phyloP scores from a whole-genome alignment of 2,329 filamentous ascomycete species.

The Didymella exigua region DNA sequence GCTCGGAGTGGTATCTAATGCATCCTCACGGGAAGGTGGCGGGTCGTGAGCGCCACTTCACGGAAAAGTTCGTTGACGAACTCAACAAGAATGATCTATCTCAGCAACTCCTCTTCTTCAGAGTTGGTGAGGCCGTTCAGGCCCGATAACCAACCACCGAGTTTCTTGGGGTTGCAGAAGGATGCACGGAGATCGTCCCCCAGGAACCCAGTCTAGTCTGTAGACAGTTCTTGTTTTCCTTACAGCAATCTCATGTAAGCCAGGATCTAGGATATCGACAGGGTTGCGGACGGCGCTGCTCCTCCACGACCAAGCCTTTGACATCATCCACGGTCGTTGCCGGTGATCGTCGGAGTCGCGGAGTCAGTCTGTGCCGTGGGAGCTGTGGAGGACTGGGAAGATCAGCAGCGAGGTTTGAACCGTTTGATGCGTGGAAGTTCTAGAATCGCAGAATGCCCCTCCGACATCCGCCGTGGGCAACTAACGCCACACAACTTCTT shows the following conservation, averaged over 20 bases:
- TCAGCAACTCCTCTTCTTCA: not conserved
- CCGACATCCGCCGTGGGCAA: not conserved
- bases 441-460: constrained; percentile 6
- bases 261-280: not conserved
- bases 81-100: not conserved
- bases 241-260: constrained; percentile 7
- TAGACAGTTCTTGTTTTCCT: constrained; percentile 17
- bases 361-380: constrained; percentile 1
- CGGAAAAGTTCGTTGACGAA: not conserved
- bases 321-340: constrained; percentile 7
- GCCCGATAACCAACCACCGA: constrained; percentile 1
- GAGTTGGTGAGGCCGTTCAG: constrained; percentile 4
- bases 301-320: constrained; percentile 8
- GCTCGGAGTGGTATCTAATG: not conserved
- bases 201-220: constrained; percentile 11
- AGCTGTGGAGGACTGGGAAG: not conserved
- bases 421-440: not conserved
- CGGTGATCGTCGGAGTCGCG: not conserved
- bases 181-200: constrained; percentile 5
- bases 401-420: constrained; percentile 2
- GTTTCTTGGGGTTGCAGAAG: not conserved
- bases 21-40: not conserved
- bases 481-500: not conserved
- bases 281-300: constrained; percentile 5
- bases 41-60: not conserved